Base-by-base conservation (phyloP, 495 filamentous ascomycete species). In the Massariosphaeria phaeospora region DNA sequence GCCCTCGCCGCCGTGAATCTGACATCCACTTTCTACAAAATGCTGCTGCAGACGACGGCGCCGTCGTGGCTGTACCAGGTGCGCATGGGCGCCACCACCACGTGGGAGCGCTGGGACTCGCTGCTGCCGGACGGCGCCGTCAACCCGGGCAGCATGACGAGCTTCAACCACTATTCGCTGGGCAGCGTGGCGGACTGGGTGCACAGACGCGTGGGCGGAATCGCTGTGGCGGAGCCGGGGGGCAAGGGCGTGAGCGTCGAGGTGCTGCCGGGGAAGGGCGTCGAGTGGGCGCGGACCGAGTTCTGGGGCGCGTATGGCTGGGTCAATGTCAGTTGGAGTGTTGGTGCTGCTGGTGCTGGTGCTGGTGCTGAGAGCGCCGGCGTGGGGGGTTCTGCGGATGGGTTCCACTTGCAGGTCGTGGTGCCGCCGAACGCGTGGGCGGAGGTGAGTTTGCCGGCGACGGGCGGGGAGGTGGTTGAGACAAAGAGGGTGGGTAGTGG, bases 71-170 rank as follows among this genome's bases (percentile, higher is more conserved):
- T 80, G 41, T 79, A 76, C 59, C 76, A 74, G 11, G 67, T 81
- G 10, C 63, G 66, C 1, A 74, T 77, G 71, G 72, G 71, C 25
- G 76, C 70, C 0, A 81, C 79, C 0, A 78, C 76, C 1, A 75
- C 75, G 2, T 80, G 76, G 78, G 77, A 82, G 58, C 69, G 79
- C 1, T 80, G 79, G 79, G 76, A 80, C 55, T 73, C 70, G 20
- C 71, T 82, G 50, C 62, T 76, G 2, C 69, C 71, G 0, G 70
- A 80, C 55, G 76, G 77, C 0, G 64, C 57, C 3, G 61, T 80
- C 4, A 80, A 82, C 46, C 70, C 75, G 0, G 76, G 75, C 0
- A 51, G 69, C 20, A 80, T 82, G 78, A 78, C 75, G 1, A 76
- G 72, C 15, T 82, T 82, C 59, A 80, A 78, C 49, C 74, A 76